A percentile compares a stretch with the other conserved stretches of the same genome.
Evolutionary conservation across 139 green algal species (phyloP).

Genomic region (Volvox reticuliferus): DNA sequence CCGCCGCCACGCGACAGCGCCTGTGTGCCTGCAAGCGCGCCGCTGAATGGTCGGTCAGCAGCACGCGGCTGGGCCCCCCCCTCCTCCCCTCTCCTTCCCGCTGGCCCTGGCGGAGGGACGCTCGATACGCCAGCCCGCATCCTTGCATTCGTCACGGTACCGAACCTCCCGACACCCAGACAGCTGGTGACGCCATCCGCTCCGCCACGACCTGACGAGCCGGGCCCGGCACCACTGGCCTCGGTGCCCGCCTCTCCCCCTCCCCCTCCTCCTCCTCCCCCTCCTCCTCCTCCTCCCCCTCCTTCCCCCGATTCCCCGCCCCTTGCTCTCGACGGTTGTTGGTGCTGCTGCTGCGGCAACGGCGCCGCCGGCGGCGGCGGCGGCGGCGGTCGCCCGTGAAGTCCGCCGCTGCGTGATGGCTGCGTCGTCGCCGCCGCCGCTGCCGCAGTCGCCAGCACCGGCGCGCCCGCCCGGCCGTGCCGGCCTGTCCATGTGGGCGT

Average conservation of each 20-base stretch:
- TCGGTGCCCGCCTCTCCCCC: neutral
- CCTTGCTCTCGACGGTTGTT: neutral
- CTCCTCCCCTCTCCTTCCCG: neutral
- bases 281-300: neutral
- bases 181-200: neutral
- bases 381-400: neutral
- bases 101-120: neutral
- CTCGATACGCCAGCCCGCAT: neutral
- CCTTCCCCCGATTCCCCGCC: neutral
- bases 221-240: neutral
- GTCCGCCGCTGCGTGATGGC: neutral
- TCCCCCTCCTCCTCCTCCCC: neutral
- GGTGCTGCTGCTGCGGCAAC: neutral
- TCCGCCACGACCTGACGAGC: neutral
- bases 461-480: slow-evolving; percentile 74
- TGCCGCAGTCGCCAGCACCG: slow-evolving; percentile 2
- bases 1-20: no score
- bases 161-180: slow-evolving; percentile 47
- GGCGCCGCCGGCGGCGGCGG: neutral
- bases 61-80: neutral
- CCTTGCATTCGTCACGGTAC: slow-evolving; percentile 47
- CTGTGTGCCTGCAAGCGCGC: neutral
- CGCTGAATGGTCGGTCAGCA: slow-evolving; percentile 15
- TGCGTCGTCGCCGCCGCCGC: slow-evolving; percentile 10
- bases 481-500: slow-evolving; percentile 92